Base-by-base conservation (phyloP, 768 basidiomycete genomes). In the Auricularia heimuer region DNA sequence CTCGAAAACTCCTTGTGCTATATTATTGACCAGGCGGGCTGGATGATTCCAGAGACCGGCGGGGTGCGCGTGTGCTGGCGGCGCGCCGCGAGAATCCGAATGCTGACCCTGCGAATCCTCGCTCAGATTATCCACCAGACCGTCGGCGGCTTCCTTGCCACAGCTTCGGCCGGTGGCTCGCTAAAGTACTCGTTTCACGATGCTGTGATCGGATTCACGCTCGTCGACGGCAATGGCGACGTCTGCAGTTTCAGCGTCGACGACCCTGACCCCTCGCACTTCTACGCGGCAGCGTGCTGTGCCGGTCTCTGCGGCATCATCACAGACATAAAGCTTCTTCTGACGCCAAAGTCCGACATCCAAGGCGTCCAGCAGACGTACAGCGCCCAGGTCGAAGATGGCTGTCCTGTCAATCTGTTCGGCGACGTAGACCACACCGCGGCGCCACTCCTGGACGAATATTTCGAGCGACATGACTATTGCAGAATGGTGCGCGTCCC, bases 261-360 rank as follows among this genome's bases (percentile, higher is more conserved):
- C 56, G 56, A 60, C 29, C 56, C 56, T 14, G 29, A 60, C 56
- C 12, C 24, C 18, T 34, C 56, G 21, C 34, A 14, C 16, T 60
- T 60, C 56, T 24, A 60, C 56, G 56, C 56, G 11, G 56, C 56
- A 8, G 56, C 56, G 8, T 60, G 56, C 56, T 60, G 56, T 29
- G 56, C 56, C 29, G 56, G 56, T 7, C 56, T 60, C 29, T 60
- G 56, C 56, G 56, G 56, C 56, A 34, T 60, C 34, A 60, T 60
- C 29, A 60, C 56, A 6, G 56, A 60, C 56, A 60, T 60, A 14
- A 24, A 34, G 56, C 34, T 60, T 21, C 56, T 29, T 21, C 56
- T 60, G 24, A 60, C 29, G 7, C 56, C 56, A 8, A 29, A 35
- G 29, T 14, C 56, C 11, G 56, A 60, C 34, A 24, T 60, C 16